Percentiles rank a stretch among this genome's conserved stretches.
phyloP scores from a whole-genome alignment of 106 monocot genomes.

The Narthecium ossifragum region DNA sequence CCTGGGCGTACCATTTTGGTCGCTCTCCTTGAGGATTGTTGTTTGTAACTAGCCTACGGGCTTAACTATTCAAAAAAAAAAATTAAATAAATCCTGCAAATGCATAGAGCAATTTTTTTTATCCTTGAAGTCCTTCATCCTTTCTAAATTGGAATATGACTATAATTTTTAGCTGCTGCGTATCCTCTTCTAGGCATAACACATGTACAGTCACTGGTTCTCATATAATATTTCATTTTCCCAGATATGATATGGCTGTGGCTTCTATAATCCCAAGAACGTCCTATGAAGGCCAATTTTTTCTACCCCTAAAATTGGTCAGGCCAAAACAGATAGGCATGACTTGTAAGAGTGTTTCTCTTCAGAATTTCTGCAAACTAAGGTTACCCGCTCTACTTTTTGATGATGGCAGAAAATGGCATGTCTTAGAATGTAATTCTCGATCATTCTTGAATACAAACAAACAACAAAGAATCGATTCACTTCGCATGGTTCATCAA shows the following conservation, averaged over 20 bases:
- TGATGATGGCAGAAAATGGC: conserved; percentile 3
- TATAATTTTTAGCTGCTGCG: neutral
- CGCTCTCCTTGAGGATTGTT: too few species aligned
- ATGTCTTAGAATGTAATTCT: conserved; percentile 2
- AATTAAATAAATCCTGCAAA: too few species aligned
- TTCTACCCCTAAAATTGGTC: conserved; percentile 1
- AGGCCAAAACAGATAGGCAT: conserved; percentile 1
- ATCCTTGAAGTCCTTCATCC: too few species aligned
- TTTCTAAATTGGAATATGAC: neutral
- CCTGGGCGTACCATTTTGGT: too few species aligned
- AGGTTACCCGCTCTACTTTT: neutral
- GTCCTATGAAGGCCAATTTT: conserved; percentile 1
- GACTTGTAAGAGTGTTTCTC: neutral
- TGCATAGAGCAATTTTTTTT: too few species aligned
- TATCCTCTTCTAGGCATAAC: neutral
- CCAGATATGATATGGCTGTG: conserved; percentile 9
- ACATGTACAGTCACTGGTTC: too few species aligned
- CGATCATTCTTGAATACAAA: neutral
- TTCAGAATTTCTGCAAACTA: neutral
- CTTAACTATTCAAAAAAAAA: too few species aligned
- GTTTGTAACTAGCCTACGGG: too few species aligned
- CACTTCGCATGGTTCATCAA: conserved; percentile 2
- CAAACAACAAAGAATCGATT: neutral
- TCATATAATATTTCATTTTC: neutral
- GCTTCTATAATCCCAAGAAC: neutral